Conservation (phyloP, 2,329 filamentous ascomycete species). For the Monilinia fructicola region DNA sequence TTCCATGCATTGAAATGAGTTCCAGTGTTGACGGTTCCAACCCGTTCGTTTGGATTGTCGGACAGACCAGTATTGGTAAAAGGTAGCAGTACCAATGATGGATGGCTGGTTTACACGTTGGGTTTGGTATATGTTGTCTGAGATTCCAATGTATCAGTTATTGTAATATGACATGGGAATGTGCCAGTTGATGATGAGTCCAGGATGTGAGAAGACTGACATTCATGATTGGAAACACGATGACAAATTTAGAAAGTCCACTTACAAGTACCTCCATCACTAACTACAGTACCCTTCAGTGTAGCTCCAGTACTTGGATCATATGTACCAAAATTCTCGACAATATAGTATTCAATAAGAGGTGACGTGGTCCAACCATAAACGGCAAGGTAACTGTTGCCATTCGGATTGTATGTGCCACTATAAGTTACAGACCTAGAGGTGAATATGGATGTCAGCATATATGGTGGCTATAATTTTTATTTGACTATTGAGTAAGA, state of each 20-base stretch:
- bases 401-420: slow-evolving; percentile 44
- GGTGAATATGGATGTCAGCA: neutral
- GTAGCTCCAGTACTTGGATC: slow-evolving; percentile 50
- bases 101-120: slow-evolving; percentile 42
- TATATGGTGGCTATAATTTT: neutral
- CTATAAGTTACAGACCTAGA: slow-evolving; percentile 44
- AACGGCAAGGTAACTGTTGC: slow-evolving; percentile 54
- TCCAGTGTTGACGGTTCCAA: slow-evolving; percentile 50
- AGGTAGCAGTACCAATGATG: slow-evolving; percentile 53
- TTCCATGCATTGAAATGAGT: slow-evolving; percentile 57
- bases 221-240: neutral
- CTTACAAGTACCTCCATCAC: slow-evolving; percentile 53
- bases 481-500: neutral
- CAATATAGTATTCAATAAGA: slow-evolving; percentile 49
- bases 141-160: neutral
- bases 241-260: neutral
- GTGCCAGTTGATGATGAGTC: too few relatives aligned
- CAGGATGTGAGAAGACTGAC: neutral
- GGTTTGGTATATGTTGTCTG: slow-evolving; percentile 44
- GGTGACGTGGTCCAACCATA: slow-evolving; percentile 53
- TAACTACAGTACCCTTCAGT: slow-evolving; percentile 51
- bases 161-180: too few relatives aligned
- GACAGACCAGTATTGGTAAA: slow-evolving; percentile 56
- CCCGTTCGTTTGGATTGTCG: slow-evolving; percentile 50
- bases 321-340: slow-evolving; percentile 54